Evolutionary conservation across 2,329 filamentous ascomycete genomes (phyloP).

Genomic region (Trichophyton verrucosum): DNA sequence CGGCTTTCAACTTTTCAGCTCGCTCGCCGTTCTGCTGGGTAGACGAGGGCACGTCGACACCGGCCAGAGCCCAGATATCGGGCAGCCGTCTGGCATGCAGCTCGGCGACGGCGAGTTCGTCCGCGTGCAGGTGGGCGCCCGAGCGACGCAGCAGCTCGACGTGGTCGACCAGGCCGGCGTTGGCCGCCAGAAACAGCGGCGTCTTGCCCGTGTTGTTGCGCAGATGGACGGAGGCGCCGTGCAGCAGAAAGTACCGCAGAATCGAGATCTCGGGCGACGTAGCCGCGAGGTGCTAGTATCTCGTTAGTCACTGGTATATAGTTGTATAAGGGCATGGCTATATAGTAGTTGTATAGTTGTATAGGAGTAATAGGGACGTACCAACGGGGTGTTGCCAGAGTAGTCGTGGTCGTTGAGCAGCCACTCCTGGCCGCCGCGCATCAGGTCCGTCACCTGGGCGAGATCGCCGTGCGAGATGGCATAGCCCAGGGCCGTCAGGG

Average conservation of each 20-base stretch:
- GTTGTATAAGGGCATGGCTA: background rate
- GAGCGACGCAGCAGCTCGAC: constrained; percentile 43
- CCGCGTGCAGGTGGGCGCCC: constrained; percentile 48
- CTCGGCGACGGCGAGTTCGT: constrained; percentile 43
- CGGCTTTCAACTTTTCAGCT: background rate
- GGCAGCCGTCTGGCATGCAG: constrained; percentile 34
- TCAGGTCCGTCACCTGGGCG: constrained; percentile 51
- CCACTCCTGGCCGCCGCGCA: constrained; percentile 53
- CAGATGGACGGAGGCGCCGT: constrained; percentile 47
- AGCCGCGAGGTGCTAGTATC: constrained; percentile 43
- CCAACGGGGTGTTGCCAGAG: constrained; percentile 58
- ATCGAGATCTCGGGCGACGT: constrained; percentile 44
- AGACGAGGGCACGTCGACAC: constrained; percentile 20
- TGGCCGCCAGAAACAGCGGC: constrained; percentile 48
- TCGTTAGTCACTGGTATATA: background rate
- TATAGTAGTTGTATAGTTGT: background rate
- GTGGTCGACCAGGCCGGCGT: constrained; percentile 43
- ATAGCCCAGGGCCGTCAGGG: constrained; percentile 65
- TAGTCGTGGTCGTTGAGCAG: constrained; percentile 68
- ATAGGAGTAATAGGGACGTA: constrained; percentile 17
- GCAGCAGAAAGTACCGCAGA: constrained; percentile 43
- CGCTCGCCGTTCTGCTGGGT: background rate
- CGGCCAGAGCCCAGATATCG: constrained; percentile 33
- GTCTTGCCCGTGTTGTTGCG: constrained; percentile 47
- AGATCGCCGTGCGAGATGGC: constrained; percentile 63